A percentile compares a stretch with the other conserved stretches of the same genome.
These are phyloP conservation scores for Asterophora parasitica DNA, from an alignment of 768 basidiomycete species.

Conservation along the genomic window DNA sequence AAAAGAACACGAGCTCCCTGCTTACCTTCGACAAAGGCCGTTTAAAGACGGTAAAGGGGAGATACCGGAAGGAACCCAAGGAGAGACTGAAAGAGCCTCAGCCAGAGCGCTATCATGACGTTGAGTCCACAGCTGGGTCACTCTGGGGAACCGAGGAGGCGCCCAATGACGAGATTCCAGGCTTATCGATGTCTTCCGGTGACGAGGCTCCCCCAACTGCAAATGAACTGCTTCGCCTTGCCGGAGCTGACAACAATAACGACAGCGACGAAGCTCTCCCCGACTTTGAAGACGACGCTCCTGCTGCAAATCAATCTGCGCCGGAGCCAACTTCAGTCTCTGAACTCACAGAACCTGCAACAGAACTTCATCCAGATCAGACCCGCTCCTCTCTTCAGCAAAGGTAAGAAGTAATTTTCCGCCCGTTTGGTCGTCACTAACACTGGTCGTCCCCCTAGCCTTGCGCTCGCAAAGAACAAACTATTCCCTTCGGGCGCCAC, in stretches of 20 bases:
- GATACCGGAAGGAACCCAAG: constrained; percentile 19
- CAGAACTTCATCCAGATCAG: neutral
- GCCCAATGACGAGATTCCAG: constrained; percentile 8
- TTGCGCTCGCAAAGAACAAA: constrained; percentile 39
- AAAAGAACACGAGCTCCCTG: constrained; percentile 45
- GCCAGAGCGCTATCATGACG: neutral
- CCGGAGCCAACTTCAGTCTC: neutral
- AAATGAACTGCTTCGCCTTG: constrained; percentile 45
- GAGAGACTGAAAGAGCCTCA: neutral
- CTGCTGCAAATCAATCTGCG: neutral
- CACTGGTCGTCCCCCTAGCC: constrained; percentile 21
- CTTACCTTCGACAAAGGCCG: constrained; percentile 49
- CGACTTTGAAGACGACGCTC: constrained; percentile 48
- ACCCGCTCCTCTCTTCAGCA: constrained; percentile 16
- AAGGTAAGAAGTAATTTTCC: constrained; percentile 19
- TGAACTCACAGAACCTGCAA: neutral
- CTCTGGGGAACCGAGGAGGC: constrained; percentile 16
- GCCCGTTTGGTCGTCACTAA: constrained; percentile 1
- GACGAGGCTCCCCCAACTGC: constrained; percentile 28
- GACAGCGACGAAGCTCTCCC: constrained; percentile 35
- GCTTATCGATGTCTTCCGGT: neutral
- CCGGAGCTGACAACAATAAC: constrained; percentile 37
- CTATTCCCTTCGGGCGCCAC: constrained; percentile 38
- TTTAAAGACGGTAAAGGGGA: constrained; percentile 47
- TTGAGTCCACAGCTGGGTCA: constrained; percentile 7